Conservation (phyloP, 2,329 filamentous ascomycete species). For the Talaromyces sp. region DNA sequence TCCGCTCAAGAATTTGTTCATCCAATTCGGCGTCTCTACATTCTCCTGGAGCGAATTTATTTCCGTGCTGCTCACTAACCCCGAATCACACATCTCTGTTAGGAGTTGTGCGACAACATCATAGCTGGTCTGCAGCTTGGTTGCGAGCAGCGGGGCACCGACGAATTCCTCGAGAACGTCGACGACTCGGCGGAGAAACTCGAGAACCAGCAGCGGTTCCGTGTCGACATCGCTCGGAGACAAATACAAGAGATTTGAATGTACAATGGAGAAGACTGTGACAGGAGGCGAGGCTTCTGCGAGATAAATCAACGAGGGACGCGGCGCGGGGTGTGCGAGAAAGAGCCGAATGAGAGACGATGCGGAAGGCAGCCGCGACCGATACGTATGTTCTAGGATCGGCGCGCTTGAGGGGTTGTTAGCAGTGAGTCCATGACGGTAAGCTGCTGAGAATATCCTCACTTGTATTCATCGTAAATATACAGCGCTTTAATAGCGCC, state of each 20-base stretch:
- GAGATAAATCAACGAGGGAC: slow-evolving; percentile 82
- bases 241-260: slow-evolving; percentile 81
- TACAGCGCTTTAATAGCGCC: slow-evolving; percentile 91
- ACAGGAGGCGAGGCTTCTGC: slow-evolving; percentile 77
- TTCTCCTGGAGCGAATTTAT: slow-evolving; percentile 86
- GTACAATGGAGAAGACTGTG: slow-evolving; percentile 79
- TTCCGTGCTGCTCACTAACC: slow-evolving; percentile 83
- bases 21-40: slow-evolving; percentile 84
- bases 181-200: slow-evolving; percentile 89
- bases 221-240: slow-evolving; percentile 80
- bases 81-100: slow-evolving; percentile 94
- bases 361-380: slow-evolving; percentile 72
- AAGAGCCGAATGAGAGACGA: slow-evolving; percentile 77
- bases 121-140: slow-evolving; percentile 84
- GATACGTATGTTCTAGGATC: slow-evolving; percentile 85
- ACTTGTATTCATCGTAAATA: slow-evolving; percentile 96
- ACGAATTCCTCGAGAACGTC: slow-evolving; percentile 94
- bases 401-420: slow-evolving; percentile 55
- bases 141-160: slow-evolving; percentile 75
- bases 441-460: slow-evolving; percentile 25
- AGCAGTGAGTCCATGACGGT: background rate
- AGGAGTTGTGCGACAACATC: slow-evolving; percentile 90
- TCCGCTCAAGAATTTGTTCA: slow-evolving; percentile 82
- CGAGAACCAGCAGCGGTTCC: slow-evolving; percentile 82
- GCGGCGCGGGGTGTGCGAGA: slow-evolving; percentile 72